Base-by-base conservation (phyloP, 352 stramenopile species). In the Phytophthora colocasiae region DNA sequence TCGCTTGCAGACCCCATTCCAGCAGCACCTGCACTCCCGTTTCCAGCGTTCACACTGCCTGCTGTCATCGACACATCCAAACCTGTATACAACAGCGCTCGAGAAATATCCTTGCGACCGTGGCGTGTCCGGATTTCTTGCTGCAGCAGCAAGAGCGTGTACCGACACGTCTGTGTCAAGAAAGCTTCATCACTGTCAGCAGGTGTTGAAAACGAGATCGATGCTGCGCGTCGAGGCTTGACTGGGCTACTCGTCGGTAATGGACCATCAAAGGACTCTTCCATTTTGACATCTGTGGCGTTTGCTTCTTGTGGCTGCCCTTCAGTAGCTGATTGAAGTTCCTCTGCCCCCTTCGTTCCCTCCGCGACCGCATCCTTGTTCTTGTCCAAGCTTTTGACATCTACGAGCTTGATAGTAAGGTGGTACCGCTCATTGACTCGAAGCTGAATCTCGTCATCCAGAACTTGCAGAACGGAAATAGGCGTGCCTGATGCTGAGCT, bases 91-190 rank as follows among this genome's bases (percentile, higher is more conserved):
- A 94, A 51, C 46, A 91, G 62, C 8, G 78, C 76, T 7, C 83
- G 77, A 11, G 79, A 77, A 22, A 95, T 88, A 8, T 91, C 83
- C 39, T 87, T 92, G 6, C 83, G 75, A 4, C 84, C 86, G 50
- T 96, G 85, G 36, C 79, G 83, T 29, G 87, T 81, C 0, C 88
- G 83, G 24, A 93, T 90, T 61, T 95, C 85, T 76, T 96, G 86
- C 47, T 93, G 81, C 15, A 96, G 63, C n/a, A 94, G 54, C 26
- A 92, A 52, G 5, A 92, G 56, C 19, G 78, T 83, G 58, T 88
- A 93, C 34, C 85, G 73, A 39, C 85, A 94, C 0, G 83, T 91
- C 50, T 89, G 71, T 1, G 71, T 74, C 44, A 94, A 70, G 22
- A 90, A 95, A 8, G 70, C 64, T 69, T 83, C 69, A 11, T 79